Conservation (phyloP, 2,329 filamentous ascomycete species). For the Berkeleyomyces rouxiae region DNA sequence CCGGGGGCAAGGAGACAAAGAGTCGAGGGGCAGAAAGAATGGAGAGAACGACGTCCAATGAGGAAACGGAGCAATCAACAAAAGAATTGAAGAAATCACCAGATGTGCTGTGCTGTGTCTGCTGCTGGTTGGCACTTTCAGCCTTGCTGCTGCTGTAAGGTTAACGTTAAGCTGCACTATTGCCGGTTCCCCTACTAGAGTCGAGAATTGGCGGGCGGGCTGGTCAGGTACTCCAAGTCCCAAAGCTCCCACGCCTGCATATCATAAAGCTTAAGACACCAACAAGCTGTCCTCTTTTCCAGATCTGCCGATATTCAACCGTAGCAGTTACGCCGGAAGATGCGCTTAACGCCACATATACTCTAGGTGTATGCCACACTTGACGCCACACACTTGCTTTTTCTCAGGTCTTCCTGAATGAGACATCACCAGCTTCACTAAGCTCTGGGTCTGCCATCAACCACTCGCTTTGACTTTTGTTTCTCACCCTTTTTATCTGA, state of each 20-base stretch:
- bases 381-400: conserved; percentile 1
- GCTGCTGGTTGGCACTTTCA: background rate
- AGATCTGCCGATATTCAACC: conserved; percentile 8
- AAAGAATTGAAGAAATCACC: background rate
- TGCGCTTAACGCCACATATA: background rate
- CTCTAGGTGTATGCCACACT: background rate
- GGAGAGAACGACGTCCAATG: background rate
- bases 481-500: background rate
- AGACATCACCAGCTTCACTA: background rate
- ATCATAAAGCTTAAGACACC: background rate
- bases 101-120: background rate
- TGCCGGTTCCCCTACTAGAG: background rate
- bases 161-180: background rate
- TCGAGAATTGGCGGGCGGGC: background rate
- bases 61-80: background rate
- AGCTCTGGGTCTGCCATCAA: background rate
- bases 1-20: background rate
- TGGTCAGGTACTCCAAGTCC: background rate
- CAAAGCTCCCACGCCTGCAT: background rate
- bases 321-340: background rate
- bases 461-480: background rate
- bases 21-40: background rate
- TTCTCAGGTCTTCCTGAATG: background rate
- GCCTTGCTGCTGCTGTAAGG: background rate
- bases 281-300: conserved; percentile 12